A percentile compares a stretch with the other conserved stretches of the same genome.
phyloP scores from a whole-genome alignment of 129 eudicot genomes.

The Heracleum sosnowskyi region DNA sequence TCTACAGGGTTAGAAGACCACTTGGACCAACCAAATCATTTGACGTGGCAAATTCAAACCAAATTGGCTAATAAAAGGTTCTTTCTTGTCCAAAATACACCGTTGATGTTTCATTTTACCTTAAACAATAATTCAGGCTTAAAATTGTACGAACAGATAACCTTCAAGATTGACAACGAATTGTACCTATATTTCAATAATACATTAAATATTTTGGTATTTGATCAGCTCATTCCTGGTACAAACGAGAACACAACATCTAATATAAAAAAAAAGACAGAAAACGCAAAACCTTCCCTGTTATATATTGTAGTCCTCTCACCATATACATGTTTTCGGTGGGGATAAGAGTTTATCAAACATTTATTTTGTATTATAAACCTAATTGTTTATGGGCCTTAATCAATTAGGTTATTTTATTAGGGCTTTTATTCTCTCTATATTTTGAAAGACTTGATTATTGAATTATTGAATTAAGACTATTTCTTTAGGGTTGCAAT shows the following conservation, averaged over 20 bases:
- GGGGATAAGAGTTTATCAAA: neutral
- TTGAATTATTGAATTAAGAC: too few relatives aligned
- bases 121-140: too few relatives aligned
- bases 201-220: too few relatives aligned
- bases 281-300: neutral
- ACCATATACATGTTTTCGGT: neutral
- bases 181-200: too few relatives aligned
- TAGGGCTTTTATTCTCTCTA: neutral
- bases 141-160: neutral
- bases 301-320: neutral
- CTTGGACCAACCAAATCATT: neutral
- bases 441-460: too few relatives aligned
- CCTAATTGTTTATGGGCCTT: neutral
- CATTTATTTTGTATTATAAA: neutral
- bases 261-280: too few relatives aligned
- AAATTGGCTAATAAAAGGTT: neutral
- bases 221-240: too few relatives aligned
- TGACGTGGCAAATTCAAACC: neutral
- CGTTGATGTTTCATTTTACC: neutral
- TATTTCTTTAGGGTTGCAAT: too few relatives aligned
- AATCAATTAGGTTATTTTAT: too few relatives aligned
- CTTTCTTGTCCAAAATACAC: neutral
- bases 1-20: neutral
- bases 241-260: neutral
- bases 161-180: neutral